Base-by-base conservation (phyloP, 164 flowering plant species). In the Houttuynia cordata region DNA sequence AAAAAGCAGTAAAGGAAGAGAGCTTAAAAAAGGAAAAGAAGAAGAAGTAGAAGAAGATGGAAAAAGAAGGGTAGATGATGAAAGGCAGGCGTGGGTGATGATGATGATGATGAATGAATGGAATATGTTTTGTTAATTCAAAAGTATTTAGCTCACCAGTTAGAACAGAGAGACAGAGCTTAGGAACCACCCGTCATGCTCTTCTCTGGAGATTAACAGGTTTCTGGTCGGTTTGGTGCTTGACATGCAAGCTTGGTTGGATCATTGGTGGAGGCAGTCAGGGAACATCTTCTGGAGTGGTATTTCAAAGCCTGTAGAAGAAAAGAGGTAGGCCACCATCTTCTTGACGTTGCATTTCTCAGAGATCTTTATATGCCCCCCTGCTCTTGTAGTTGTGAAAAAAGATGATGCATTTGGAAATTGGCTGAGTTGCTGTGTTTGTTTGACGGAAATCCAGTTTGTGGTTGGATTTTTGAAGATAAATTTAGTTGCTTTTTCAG, bases 151-250 rank as follows among this genome's bases (percentile, higher is more conserved):
- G 37, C 37, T 30, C 6, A 30, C 37, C 37, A 30, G 37, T 6
- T 30, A 1, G 49, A 45, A 17, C 17, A 45, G 49, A 45, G 49
- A 12, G 49, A 14, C 17, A 17, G 17, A 45, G 1, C 49, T 45
- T 45, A 12, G 14, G 49, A 45, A 17, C 17, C 49, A 45, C 7
- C 13, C 49, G 12, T 45, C 49, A 45, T 10, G 13, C 49, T 45
- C 1, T 45, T 45, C 49, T 45, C 14, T 45, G 49, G 49, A 45
- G 49, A 10, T 45, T 45, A 10, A 45, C 49, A 45, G 49, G 37
- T 74, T 49, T 40, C 45, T 64, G 74, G 83, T 80, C 80, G 76
- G 81, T 77, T 74, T 65, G 75, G 77, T 74, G 84, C 80, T 76
- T 71, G 75, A 57, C 83, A 80, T 63, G 67, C 23, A 58, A 74